phyloP scores from a whole-genome alignment of 345 rosid genomes.

The Theobroma cacao region DNA sequence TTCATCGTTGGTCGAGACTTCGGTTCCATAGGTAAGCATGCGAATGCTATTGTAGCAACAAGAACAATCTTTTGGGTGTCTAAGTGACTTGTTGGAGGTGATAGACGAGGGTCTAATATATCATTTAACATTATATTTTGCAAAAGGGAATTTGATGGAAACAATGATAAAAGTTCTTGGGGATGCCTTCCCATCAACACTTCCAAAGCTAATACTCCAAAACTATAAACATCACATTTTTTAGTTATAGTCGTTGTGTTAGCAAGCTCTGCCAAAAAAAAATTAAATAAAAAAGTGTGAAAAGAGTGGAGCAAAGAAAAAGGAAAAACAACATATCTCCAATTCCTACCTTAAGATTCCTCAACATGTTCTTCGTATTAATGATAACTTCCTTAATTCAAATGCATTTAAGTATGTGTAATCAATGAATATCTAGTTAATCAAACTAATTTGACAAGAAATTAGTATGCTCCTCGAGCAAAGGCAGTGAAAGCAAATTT shows the following conservation, averaged over 20 bases:
- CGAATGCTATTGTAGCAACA: not conserved
- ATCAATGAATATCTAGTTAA: no score
- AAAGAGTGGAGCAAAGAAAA: not conserved
- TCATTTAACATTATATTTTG: not conserved
- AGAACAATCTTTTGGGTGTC: not conserved
- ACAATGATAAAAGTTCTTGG: not conserved
- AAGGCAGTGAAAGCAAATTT: no score
- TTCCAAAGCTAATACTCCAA: slow-evolving; percentile 7
- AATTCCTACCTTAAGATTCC: no score
- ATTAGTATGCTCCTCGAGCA: no score
- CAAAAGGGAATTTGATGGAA: not conserved
- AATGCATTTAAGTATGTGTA: no score
- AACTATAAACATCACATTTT: slow-evolving; percentile 13
- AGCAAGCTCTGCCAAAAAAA: slow-evolving; percentile 4
- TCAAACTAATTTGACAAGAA: no score
- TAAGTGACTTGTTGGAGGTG: not conserved
- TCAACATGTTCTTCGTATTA: no score
- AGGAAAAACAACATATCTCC: no score
- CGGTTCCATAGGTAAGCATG: not conserved
- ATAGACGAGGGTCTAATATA: not conserved
- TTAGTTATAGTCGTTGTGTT: not conserved
- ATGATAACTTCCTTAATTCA: no score
- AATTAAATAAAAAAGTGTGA: not conserved
- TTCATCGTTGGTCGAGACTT: slow-evolving; percentile 15
- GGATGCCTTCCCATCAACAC: slow-evolving; percentile 22